phyloP scores from a whole-genome alignment of 1,139 yeast genomes.

The Hyphopichia wangnamkhiaoensis region DNA sequence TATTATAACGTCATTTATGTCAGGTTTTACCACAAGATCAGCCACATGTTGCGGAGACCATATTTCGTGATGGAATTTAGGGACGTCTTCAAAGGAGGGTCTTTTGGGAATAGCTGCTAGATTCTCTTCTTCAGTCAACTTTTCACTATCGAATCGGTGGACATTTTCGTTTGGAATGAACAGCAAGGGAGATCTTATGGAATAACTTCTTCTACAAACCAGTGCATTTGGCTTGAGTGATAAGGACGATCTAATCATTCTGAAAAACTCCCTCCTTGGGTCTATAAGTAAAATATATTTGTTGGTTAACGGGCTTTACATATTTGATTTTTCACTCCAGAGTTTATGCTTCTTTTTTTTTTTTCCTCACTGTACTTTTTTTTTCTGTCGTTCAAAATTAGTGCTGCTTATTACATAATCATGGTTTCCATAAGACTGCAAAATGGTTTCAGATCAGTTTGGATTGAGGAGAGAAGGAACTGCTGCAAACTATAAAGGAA shows the following conservation, averaged over 20 bases:
- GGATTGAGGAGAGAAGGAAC: not conserved
- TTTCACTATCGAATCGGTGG: constrained; percentile 35
- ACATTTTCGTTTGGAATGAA: constrained; percentile 35
- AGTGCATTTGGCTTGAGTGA: not conserved
- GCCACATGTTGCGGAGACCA: constrained; percentile 36
- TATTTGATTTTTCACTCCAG: not conserved
- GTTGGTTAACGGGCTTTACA: too few species aligned
- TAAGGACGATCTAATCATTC: not conserved
- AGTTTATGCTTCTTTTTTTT: not conserved
- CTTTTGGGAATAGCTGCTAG: constrained; percentile 36
- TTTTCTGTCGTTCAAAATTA: not conserved
- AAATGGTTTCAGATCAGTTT: not conserved
- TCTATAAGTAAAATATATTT: not conserved
- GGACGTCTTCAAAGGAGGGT: constrained; percentile 18
- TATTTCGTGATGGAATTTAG: constrained; percentile 32
- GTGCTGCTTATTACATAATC: not conserved
- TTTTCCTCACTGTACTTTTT: not conserved
- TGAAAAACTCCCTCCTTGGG: not conserved
- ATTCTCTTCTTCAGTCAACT: constrained; percentile 30
- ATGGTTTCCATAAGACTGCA: not conserved
- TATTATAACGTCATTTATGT: constrained; percentile 23
- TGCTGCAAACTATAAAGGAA: too few species aligned
- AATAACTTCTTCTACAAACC: constrained; percentile 9
- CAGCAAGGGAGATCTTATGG: constrained; percentile 18
- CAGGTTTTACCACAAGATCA: constrained; percentile 32